Conservation (phyloP, 2,329 filamentous ascomycete genomes). For the Emmonsia crescens region DNA sequence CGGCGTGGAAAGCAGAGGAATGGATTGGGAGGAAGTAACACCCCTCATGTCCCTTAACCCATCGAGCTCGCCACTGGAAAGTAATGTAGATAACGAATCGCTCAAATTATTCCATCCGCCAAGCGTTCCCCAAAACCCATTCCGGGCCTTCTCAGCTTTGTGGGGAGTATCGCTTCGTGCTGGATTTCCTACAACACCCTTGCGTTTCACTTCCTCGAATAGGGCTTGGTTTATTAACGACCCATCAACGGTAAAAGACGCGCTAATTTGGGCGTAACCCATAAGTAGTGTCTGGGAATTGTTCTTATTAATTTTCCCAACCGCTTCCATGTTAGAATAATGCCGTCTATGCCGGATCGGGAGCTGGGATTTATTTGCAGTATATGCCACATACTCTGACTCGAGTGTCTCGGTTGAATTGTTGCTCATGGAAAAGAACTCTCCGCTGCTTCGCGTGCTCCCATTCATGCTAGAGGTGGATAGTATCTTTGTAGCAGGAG, state of each 20-base stretch:
- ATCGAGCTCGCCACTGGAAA: constrained; percentile 80
- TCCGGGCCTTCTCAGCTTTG: constrained; percentile 51
- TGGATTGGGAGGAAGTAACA: constrained; percentile 70
- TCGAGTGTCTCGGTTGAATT: constrained; percentile 86
- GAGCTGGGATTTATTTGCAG: constrained; percentile 44
- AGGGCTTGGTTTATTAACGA: constrained; percentile 79
- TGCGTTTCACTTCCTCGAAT: constrained; percentile 93
- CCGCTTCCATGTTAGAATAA: constrained; percentile 33
- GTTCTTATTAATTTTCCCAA: constrained; percentile 14
- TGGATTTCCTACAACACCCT: constrained; percentile 78
- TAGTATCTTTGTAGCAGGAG: constrained; percentile 32
- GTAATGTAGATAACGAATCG: constrained; percentile 73
- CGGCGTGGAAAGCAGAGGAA: constrained; percentile 86
- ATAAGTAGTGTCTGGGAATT: constrained; percentile 73
- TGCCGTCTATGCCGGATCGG: constrained; percentile 31
- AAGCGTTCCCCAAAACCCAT: constrained; percentile 69
- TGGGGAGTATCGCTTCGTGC: constrained; percentile 63
- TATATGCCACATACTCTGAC: constrained; percentile 62
- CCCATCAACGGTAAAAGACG: constrained; percentile 82
- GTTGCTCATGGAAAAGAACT: constrained; percentile 92
- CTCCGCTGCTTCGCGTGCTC: constrained; percentile 82
- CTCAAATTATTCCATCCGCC: constrained; percentile 84
- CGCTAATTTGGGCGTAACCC: constrained; percentile 91
- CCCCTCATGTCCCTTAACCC: constrained; percentile 94
- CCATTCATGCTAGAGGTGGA: constrained; percentile 45